Evolutionary conservation across 2,329 filamentous ascomycete genomes (phyloP), one percentile per base, ranked within the genome.

Genomic region (Bipolaris zeicola): DNA sequence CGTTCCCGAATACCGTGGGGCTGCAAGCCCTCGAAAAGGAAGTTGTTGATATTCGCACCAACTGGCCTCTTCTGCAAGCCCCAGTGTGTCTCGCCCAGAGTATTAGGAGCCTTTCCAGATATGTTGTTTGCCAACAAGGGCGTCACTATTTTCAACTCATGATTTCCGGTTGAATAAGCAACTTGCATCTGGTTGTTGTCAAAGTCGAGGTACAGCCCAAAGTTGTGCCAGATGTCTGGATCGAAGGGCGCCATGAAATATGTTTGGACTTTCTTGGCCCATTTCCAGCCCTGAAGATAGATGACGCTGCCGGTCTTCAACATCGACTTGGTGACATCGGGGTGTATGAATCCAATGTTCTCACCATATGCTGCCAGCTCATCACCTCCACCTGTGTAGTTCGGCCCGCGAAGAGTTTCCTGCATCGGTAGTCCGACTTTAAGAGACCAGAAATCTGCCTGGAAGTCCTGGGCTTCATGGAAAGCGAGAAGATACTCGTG

Each of bases 391-490:
- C 20, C 20, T 11, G 41, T 18, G 2, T 24, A 24, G 16, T 43
- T 43, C 10, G 14, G 22, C 5, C 22, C 41, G 5, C 24, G 6
- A 28, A 41, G 38, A 41, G 41, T 16, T 18, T 28, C 24, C 24
- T 43, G 41, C 22, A 43, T 43, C 7, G 41, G 41, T 4, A 26
- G 13, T 24, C 41, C 41, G 13, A 28, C 41, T 14, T 43, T 43
- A 14, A 43, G 41, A n/a, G 41, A 28, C 41, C 41, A 43, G 8
- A 43, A 43, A 43, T 43, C 41, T 16, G 41, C 41, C 41, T 43
- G 41, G 14, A 28, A 43, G 24, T 43, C 41, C 7, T 43, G 41
- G 13, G 41, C 41, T 16, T 43, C 41, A 2, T 43, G 41, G 7
- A 43, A 43, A n/a, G 41, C 41, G 2, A 43, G 41, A 43, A 43